Percentiles rank a stretch among this genome's conserved stretches.
phyloP scores from a whole-genome alignment of 805 yeast species.

The Saccharomyces kudriavzevii region DNA sequence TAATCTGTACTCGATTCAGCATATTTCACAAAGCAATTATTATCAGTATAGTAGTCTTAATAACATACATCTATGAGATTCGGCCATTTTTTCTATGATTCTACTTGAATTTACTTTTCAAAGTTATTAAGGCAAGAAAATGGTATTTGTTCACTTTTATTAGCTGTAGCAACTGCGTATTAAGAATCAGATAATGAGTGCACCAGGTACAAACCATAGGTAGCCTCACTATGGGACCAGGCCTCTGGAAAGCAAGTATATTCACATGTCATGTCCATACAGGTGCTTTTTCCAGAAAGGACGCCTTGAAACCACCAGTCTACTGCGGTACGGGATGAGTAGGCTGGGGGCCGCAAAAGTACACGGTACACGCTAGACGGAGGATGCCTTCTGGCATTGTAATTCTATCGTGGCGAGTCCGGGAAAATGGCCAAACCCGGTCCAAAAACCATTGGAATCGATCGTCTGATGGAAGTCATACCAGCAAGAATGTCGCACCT shows the following conservation, averaged over 20 bases:
- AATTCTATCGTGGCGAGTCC: background rate
- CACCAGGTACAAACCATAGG: background rate
- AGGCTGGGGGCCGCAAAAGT: no score
- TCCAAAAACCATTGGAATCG: no score
- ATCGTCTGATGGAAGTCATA: no score
- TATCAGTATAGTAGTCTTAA: background rate
- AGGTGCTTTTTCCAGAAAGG: background rate
- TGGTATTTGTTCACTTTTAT: background rate
- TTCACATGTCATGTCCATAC: background rate
- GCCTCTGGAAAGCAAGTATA: background rate
- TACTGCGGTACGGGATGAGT: background rate
- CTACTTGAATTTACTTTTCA: slow-evolving; percentile 8
- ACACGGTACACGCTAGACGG: background rate
- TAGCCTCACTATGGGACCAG: background rate
- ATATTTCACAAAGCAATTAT: background rate
- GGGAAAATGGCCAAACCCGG: no score
- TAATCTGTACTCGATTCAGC: background rate
- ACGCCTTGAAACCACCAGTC: background rate
- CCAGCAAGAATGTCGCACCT: no score
- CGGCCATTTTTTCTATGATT: slow-evolving; percentile 60
- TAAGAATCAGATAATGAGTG: background rate
- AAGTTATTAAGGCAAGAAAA: background rate
- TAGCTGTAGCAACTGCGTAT: background rate
- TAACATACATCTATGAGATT: slow-evolving; percentile 93
- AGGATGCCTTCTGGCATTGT: no score